These are phyloP conservation scores for Fusarium acutatum DNA, from an alignment of 2,329 filamentous ascomycete genomes.

Conservation along the genomic window DNA sequence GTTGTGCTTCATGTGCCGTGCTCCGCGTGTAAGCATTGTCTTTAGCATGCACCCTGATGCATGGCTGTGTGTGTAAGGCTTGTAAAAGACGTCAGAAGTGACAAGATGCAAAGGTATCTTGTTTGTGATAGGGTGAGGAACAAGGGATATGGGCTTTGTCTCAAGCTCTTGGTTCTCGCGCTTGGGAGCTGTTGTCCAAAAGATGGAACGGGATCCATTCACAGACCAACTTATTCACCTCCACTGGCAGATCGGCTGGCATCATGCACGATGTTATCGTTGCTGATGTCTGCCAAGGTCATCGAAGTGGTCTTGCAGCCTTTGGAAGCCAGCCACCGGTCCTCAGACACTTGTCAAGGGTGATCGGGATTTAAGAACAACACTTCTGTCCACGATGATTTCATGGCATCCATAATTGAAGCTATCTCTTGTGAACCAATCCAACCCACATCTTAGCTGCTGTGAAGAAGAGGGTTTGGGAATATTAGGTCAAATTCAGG, in stretches of 20 bases:
- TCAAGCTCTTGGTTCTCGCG: not conserved
- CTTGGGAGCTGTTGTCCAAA: not conserved
- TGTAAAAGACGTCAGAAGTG: conserved; percentile 2
- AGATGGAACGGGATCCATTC: not conserved
- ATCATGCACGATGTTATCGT: not conserved
- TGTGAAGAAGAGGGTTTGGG: conserved; percentile 3
- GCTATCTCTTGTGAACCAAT: not conserved
- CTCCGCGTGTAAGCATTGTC: not conserved
- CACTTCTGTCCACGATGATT: conserved; percentile 10
- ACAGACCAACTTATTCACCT: not conserved
- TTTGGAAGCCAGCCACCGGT: not conserved
- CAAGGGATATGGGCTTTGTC: conserved; percentile 1
- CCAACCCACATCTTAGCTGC: not conserved
- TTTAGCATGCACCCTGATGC: not conserved
- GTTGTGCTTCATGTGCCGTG: not conserved
- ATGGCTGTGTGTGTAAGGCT: not conserved
- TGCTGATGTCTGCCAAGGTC: conserved; percentile 8
- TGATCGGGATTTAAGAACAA: conserved; percentile 16
- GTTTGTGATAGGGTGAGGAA: not conserved
- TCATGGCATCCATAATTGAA: conserved; percentile 24
- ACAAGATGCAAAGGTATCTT: conserved; percentile 10
- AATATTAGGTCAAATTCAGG: not conserved
- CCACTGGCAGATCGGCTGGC: not conserved
- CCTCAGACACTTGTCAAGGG: not conserved
- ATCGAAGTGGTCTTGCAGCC: not conserved